Evolutionary conservation across 225 moss, liverwort and hornwort genomes (phyloP).

Genomic region (Ulota crispa): DNA sequence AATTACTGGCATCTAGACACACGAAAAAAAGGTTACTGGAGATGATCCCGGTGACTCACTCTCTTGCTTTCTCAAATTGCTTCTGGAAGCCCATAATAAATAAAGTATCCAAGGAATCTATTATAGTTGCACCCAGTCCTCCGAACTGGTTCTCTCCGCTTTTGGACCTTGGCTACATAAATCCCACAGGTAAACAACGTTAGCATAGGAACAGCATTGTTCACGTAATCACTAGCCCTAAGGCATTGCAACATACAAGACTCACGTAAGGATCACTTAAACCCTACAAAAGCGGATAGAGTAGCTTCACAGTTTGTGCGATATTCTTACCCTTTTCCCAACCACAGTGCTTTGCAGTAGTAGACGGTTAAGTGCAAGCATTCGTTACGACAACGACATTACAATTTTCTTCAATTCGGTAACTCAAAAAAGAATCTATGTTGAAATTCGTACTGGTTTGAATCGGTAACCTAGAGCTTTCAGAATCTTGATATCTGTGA

Average conservation of each 20-base stretch:
- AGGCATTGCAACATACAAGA: background rate
- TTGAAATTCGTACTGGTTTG: background rate
- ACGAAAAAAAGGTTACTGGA: background rate
- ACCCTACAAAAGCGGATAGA: background rate
- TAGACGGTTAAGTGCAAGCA: background rate
- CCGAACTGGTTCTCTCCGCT: constrained; percentile 72
- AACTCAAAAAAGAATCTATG: background rate
- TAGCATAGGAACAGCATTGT: constrained; percentile 2
- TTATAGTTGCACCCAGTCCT: constrained; percentile 82
- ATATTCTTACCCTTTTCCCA: background rate
- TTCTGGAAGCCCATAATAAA: constrained; percentile 87
- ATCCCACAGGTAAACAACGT: constrained; percentile 17
- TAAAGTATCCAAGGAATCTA: constrained; percentile 89
- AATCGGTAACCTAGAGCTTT: constrained; percentile 14
- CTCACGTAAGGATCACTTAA: background rate
- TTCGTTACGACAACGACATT: background rate
- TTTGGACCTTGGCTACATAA: constrained; percentile 62
- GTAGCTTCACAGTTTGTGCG: background rate
- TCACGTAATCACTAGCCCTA: background rate
- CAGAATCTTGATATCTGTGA: background rate
- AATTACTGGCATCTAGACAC: background rate
- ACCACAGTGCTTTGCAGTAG: background rate
- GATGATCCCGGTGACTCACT: constrained; percentile 48
- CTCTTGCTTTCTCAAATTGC: constrained; percentile 77
- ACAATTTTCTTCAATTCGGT: background rate